Percentiles rank a stretch among this genome's conserved stretches.
Evolutionary conservation across 2,329 filamentous ascomycete genomes (phyloP).

Genomic region (Ilyonectria mors-panacis): DNA sequence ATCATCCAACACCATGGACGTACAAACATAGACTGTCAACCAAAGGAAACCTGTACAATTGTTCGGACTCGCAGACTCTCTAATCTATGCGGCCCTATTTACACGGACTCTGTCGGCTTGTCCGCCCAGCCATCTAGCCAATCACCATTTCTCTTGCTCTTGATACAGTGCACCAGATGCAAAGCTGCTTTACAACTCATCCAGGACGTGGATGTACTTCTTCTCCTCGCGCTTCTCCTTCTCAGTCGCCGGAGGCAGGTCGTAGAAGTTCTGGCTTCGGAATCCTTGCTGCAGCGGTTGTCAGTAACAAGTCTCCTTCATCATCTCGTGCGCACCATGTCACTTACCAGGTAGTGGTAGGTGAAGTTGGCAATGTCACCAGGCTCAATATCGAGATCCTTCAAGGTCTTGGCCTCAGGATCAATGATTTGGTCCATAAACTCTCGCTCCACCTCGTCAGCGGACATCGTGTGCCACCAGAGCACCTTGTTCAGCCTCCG

Average conservation of each 20-base stretch:
- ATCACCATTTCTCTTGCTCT: constrained; percentile 13
- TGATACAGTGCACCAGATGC: constrained; percentile 1
- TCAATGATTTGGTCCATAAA: constrained; percentile 96
- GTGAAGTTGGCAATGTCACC: constrained; percentile 88
- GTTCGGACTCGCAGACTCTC: constrained; percentile 47
- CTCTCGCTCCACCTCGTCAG: constrained; percentile 91
- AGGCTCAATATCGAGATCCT: constrained; percentile 91
- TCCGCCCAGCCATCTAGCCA: constrained; percentile 35
- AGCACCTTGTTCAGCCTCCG: constrained; percentile 81
- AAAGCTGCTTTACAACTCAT: constrained; percentile 77
- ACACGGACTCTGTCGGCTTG: constrained; percentile 44
- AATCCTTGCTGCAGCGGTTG: constrained; percentile 80
- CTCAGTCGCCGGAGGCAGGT: constrained; percentile 94
- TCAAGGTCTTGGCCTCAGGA: constrained; percentile 92
- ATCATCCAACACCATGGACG: constrained; percentile 5
- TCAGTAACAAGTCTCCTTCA: constrained; percentile 20
- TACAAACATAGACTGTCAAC: constrained; percentile 25
- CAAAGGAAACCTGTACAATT: constrained; percentile 51
- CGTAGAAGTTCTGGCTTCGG: constrained; percentile 90
- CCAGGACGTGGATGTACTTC: constrained; percentile 95
- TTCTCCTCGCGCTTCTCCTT: constrained; percentile 94
- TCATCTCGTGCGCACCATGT: background rate
- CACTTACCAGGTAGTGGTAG: constrained; percentile 91
- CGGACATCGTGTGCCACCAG: constrained; percentile 90
- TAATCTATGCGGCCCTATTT: constrained; percentile 53